Base-by-base conservation (phyloP, 179 eudicot species). In the Beta macrorhiza region DNA sequence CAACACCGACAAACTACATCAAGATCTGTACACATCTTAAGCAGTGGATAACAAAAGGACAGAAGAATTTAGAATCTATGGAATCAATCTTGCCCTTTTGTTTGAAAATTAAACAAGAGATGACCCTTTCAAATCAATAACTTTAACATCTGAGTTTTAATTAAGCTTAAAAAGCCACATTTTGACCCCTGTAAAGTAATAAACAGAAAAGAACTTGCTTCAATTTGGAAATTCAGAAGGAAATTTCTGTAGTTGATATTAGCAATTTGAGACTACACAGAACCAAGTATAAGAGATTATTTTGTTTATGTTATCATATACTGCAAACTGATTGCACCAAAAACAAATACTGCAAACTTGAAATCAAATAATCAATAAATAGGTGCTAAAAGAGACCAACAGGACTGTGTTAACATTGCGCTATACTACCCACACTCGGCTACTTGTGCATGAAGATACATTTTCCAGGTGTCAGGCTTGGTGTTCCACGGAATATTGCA, bases 1-100 rank as follows among this genome's bases (percentile, higher is more conserved):
- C 63, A 84, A 82, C 76, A 45, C 37, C 78, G 64, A 79, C 25
- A 69, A 67, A 52, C 20, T 67, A 25, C 11, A 57, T 42, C 16
- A 57, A 61, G 32, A 72, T 13, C 37, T 45, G 81, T 64, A 14
- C 42, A 79, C 8, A 72, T 74, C 44, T 0, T 10, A 63, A 55
- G 67, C 67, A 72, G 7, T 37, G 37, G 13, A 69, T 69, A 45
- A 29, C 52, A 12, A 55, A n/a, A 75, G 59, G 61, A 52, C 51
- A 75, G 17, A 7, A 52, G 52, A 9, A 56, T 5, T 22, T 74
- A 74, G 13, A 73, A 73, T 25, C 37, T 61, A 29, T 56, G 63
- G 20, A 56, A 22, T 53, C 61, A 0, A 52, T 52, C 61, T 72
- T 52, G 14, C 44, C 11, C 73, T 44, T 44, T 16, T 42, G 16